Evolutionary conservation across 768 basidiomycete species (phyloP).

Genomic region (Dentipellis sp.): DNA sequence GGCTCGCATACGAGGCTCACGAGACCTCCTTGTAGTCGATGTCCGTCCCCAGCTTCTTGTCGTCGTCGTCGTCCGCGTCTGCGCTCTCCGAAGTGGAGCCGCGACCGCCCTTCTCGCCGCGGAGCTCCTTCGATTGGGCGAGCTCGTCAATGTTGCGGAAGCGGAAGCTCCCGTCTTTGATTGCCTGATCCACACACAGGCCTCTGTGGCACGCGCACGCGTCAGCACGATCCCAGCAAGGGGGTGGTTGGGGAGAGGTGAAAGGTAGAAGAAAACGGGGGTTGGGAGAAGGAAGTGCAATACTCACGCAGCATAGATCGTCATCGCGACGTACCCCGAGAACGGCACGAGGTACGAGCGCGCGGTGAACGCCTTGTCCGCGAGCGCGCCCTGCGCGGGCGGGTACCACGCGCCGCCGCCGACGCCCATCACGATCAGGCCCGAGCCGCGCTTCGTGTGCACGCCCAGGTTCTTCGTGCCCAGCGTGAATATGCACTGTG

Average conservation of each 20-base stretch:
- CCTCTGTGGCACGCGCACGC: constrained; percentile 28
- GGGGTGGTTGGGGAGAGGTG: too few species aligned
- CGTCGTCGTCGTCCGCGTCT: background rate
- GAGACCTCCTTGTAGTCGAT: too few species aligned
- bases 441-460: constrained; percentile 53
- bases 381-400: constrained; percentile 47
- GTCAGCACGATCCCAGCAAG: background rate
- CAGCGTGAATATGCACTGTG: constrained; percentile 51
- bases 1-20: too few species aligned
- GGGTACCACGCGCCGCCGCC: constrained; percentile 67
- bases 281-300: background rate
- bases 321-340: constrained; percentile 50
- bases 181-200: constrained; percentile 41
- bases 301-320: constrained; percentile 45
- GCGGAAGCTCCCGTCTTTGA: constrained; percentile 36
- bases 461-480: constrained; percentile 55
- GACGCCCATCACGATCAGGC: constrained; percentile 59
- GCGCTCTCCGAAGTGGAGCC: background rate
- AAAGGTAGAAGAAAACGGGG: background rate
- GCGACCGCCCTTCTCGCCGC: background rate
- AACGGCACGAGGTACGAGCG: constrained; percentile 54
- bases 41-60: background rate
- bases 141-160: constrained; percentile 26
- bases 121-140: background rate
- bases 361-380: constrained; percentile 37